Conservation (phyloP, 768 basidiomycete genomes). For the Tylopilus vinaceipallidus region DNA sequence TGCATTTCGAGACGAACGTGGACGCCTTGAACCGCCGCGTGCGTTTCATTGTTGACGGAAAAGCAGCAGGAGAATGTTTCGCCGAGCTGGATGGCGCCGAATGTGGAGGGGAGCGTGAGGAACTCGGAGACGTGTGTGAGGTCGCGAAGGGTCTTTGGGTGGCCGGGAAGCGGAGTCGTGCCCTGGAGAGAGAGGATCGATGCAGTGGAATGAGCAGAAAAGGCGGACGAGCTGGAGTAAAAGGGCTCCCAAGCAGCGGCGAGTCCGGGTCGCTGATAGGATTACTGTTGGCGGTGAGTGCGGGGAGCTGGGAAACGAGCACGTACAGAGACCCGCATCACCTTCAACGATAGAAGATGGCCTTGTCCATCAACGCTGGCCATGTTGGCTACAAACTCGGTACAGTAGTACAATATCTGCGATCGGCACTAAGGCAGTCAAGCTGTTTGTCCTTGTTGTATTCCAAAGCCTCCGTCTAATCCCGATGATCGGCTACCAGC, state of each 20-base stretch:
- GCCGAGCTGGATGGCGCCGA: slow-evolving; percentile 85
- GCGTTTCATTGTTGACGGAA: slow-evolving; percentile 78
- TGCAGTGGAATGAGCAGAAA: slow-evolving; percentile 78
- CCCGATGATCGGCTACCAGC: too few species aligned
- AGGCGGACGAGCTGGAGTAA: slow-evolving; percentile 78
- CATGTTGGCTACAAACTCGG: too few species aligned
- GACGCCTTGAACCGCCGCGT: slow-evolving; percentile 60
- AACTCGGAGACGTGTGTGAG: slow-evolving; percentile 77
- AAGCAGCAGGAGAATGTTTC: slow-evolving; percentile 85
- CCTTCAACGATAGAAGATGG: slow-evolving; percentile 76
- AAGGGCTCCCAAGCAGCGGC: slow-evolving; percentile 83
- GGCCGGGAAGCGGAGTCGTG: slow-evolving; percentile 60
- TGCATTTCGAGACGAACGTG: slow-evolving; percentile 82
- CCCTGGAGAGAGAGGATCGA: slow-evolving; percentile 79
- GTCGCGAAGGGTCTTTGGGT: slow-evolving; percentile 83
- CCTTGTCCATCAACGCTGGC: slow-evolving; percentile 48
- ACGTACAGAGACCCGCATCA: slow-evolving; percentile 86
- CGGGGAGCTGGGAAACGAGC: neutral
- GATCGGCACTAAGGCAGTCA: neutral
- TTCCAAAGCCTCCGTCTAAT: slow-evolving; percentile 18
- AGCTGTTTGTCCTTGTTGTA: slow-evolving; percentile 27
- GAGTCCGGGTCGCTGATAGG: slow-evolving; percentile 63
- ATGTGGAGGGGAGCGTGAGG: slow-evolving; percentile 77
- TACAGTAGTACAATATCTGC: neutral
- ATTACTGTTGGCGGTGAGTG: slow-evolving; percentile 3